Evolutionary conservation across 768 basidiomycete genomes (phyloP).

Genomic region (Hygrophoropsis aurantiaca): DNA sequence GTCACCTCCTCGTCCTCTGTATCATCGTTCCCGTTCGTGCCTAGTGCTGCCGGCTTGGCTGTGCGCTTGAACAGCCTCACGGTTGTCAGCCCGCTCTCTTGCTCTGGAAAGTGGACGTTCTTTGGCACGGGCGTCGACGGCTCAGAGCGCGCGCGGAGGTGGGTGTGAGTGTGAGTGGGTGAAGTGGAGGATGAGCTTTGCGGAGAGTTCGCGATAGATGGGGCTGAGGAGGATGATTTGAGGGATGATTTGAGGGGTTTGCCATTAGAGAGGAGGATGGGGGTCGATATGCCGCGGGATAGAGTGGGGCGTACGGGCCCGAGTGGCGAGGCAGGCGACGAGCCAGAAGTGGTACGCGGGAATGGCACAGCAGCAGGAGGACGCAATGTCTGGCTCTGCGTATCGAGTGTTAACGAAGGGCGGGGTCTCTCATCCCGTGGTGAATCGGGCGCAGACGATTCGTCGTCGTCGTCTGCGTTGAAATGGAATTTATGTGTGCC

Average conservation of each 20-base stretch:
- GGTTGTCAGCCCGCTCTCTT: slow-evolving; percentile 58
- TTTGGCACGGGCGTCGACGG: slow-evolving; percentile 66
- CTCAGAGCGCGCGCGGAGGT: slow-evolving; percentile 47
- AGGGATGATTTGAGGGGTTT: slow-evolving; percentile 87
- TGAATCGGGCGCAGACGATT: slow-evolving; percentile 5
- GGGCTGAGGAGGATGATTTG: slow-evolving; percentile 45
- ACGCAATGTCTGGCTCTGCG: too few species aligned
- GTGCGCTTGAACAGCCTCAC: slow-evolving; percentile 63
- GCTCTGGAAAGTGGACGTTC: slow-evolving; percentile 85
- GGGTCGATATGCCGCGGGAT: slow-evolving; percentile 37
- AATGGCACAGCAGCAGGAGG: slow-evolving; percentile 25
- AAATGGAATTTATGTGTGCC: slow-evolving; percentile 4
- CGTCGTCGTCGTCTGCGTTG: slow-evolving; percentile 4
- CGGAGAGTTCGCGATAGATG: slow-evolving; percentile 7
- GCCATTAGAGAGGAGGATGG: slow-evolving; percentile 65
- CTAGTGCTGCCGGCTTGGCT: slow-evolving; percentile 67
- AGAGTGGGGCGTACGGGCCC: slow-evolving; percentile 8
- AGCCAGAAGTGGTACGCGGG: slow-evolving; percentile 16
- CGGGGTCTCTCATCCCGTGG: background rate
- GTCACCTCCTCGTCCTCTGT: slow-evolving; percentile 44
- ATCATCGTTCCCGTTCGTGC: slow-evolving; percentile 33
- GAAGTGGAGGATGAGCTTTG: background rate
- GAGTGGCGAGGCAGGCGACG: slow-evolving; percentile 4
- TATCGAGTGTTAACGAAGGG: slow-evolving; percentile 10
- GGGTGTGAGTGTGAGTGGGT: slow-evolving; percentile 12